Base-by-base conservation (phyloP, 2,329 filamentous ascomycete genomes). In the Pseudogymnoascus sp. region DNA sequence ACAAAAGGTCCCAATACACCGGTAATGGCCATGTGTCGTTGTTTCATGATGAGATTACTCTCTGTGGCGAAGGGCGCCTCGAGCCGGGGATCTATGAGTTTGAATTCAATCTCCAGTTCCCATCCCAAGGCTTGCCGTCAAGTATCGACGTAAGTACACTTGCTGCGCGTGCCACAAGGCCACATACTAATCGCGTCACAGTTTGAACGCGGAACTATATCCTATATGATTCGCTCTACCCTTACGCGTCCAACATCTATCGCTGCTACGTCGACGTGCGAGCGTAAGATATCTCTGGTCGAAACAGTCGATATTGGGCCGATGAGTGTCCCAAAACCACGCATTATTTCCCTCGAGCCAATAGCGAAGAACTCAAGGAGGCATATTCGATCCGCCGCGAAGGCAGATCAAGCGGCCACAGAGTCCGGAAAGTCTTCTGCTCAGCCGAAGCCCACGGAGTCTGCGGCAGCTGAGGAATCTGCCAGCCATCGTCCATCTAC, bases 181-280 rank as follows among this genome's bases (percentile, higher is more conserved):
- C 59, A 46, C n/a, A 37, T 23, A 62, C 38, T 62, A 14, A 56
- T 36, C 28, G 42, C 36, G 44, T 50, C 28, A 53, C 62, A 97
- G 92, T 99, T 99, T 75, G 95, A 97, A 77, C 87, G 93, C 72
- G 95, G 95, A 37, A 93, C 91, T 1, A 91, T 99, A 70, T 89
- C 89, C 18, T 99, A 97, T 77, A 86, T 93, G 78, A 84, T 97
- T 70, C 93, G 91, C 5, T 89, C 93, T 34, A 97, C 92, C 7
- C 76, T 97, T 64, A 97, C 93, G 18, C 86, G 92, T 63, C 93
- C 95, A 18, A 95, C 90, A 0, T 87, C 92, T 5, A 96, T 97
- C 66, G 84, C 88, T 12, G 88, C 93, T 1, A 92, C 88, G 2
- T 83, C 88, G 8, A 89, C 85, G 37, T 95, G 90, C 76, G 91